Conservation (phyloP, 192 early-diverging fungal species). For the Backusella psychrophila region DNA sequence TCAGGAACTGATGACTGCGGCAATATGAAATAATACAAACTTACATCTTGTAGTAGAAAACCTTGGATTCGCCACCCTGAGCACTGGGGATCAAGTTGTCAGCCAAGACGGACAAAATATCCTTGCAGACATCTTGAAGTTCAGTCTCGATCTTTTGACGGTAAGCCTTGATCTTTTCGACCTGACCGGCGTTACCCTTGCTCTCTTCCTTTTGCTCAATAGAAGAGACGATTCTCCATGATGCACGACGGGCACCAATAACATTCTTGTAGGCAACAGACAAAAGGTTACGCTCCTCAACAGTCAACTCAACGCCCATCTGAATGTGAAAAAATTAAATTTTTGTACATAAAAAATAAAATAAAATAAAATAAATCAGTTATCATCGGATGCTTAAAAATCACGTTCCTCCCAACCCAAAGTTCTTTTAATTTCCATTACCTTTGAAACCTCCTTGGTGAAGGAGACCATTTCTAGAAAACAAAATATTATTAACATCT, state of each 20-base stretch:
- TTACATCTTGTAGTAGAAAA: conserved; percentile 99
- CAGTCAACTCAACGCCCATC: conserved; percentile 88
- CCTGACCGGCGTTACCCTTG: conserved; percentile 89
- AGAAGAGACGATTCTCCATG: conserved; percentile 98
- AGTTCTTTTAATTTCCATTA: conserved; percentile 12
- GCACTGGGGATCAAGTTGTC: conserved; percentile 90
- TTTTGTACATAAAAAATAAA: background rate
- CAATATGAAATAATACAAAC: conserved; percentile 25
- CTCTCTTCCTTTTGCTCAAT: conserved; percentile 99
- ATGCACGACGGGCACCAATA: conserved; percentile 97
- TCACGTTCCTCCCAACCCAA: background rate
- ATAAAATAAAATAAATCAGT: background rate
- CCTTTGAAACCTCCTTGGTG: conserved; percentile 82
- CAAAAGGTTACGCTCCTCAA: conserved; percentile 98
- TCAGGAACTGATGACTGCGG: conserved; percentile 37
- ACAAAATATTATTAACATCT: background rate
- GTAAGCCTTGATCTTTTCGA: conserved; percentile 92
- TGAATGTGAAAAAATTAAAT: conserved; percentile 29
- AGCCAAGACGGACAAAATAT: conserved; percentile 90
- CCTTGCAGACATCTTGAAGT: conserved; percentile 93
- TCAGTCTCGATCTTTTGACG: conserved; percentile 94
- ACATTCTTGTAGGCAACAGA: conserved; percentile 99
- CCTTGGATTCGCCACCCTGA: conserved; percentile 95
- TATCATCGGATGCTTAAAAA: background rate
- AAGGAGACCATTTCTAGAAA: conserved; percentile 78